A percentile compares a stretch with the other conserved stretches of the same genome.
Evolutionary conservation across 768 basidiomycete species (phyloP).

Genomic region (Agaricus subrufescens): DNA sequence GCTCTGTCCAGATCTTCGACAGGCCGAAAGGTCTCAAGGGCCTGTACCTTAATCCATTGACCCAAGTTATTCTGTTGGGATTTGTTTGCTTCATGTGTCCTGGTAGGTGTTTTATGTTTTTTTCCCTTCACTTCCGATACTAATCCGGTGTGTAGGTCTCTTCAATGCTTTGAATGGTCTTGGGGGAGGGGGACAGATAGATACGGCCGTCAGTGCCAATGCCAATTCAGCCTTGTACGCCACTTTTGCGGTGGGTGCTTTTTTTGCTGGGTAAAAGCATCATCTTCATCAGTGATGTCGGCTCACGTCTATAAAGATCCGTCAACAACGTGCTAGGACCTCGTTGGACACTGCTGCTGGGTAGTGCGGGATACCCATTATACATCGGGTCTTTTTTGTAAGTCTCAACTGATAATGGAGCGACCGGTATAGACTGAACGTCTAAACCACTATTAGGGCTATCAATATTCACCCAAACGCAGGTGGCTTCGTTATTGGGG

Average conservation of each 20-base stretch:
- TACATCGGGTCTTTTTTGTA: slow-evolving; percentile 73
- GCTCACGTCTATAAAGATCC: slow-evolving; percentile 36
- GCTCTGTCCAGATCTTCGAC: slow-evolving; percentile 30
- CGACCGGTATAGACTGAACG: neutral
- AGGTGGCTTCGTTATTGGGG: slow-evolving; percentile 58
- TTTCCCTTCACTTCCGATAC: neutral
- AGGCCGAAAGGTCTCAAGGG: slow-evolving; percentile 49
- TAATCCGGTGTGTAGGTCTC: slow-evolving; percentile 39
- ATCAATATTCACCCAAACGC: slow-evolving; percentile 64
- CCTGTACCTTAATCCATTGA: slow-evolving; percentile 53
- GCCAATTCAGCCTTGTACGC: slow-evolving; percentile 63
- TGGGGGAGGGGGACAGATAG: slow-evolving; percentile 73
- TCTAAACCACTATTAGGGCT: slow-evolving; percentile 33
- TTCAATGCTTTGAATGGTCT: slow-evolving; percentile 78
- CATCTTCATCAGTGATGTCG: neutral
- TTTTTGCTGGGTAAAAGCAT: slow-evolving; percentile 48
- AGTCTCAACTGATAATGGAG: slow-evolving; percentile 17
- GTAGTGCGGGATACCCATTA: slow-evolving; percentile 69
- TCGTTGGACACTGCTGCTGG: slow-evolving; percentile 64
- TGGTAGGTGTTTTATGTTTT: slow-evolving; percentile 24
- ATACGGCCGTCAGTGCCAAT: slow-evolving; percentile 61
- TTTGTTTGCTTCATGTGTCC: slow-evolving; percentile 67
- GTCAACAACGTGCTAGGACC: slow-evolving; percentile 77
- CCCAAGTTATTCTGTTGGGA: slow-evolving; percentile 60
- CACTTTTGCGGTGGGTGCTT: slow-evolving; percentile 38